A percentile compares a stretch with the other conserved stretches of the same genome.
These are phyloP conservation scores for Physaria fendleri DNA, from an alignment of 345 rosid genomes.

Conservation along the genomic window DNA sequence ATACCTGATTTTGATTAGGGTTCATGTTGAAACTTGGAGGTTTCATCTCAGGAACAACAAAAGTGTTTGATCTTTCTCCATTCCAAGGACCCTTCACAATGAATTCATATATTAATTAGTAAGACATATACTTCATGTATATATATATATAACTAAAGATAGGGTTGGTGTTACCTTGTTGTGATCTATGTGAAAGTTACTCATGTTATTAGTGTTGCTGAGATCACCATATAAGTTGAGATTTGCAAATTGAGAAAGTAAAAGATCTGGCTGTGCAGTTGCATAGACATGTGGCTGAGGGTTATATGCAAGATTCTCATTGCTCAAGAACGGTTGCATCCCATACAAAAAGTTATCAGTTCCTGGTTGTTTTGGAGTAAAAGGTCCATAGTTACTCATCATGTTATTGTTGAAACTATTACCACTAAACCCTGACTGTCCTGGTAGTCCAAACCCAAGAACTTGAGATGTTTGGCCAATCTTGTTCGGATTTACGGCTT, in stretches of 20 bases:
- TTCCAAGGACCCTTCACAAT: constrained; percentile 8
- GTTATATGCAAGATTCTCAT: constrained; percentile 1
- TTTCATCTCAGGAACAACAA: constrained; percentile 4
- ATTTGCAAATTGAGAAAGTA: constrained; percentile 1
- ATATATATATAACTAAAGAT: background rate
- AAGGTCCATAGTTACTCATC: constrained; percentile 7
- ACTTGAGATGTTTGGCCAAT: constrained; percentile 24
- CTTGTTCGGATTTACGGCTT: too few species aligned
- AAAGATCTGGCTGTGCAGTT: constrained; percentile 10
- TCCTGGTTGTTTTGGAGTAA: constrained; percentile 3
- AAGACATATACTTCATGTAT: background rate
- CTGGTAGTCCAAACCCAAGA: constrained; percentile 17
- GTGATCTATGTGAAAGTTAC: constrained; percentile 1
- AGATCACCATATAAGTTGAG: constrained; percentile 6
- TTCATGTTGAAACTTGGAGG: background rate
- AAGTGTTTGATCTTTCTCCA: constrained; percentile 13
- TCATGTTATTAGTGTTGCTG: background rate
- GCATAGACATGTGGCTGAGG: background rate
- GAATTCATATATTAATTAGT: background rate
- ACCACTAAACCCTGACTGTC: background rate
- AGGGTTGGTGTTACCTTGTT: constrained; percentile 1
- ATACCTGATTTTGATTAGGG: constrained; percentile 22
- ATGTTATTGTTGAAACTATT: background rate
- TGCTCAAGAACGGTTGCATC: constrained; percentile 2
- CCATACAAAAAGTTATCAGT: background rate